Evolutionary conservation across 768 basidiomycete genomes (phyloP).

Genomic region (Boletus sp.): DNA sequence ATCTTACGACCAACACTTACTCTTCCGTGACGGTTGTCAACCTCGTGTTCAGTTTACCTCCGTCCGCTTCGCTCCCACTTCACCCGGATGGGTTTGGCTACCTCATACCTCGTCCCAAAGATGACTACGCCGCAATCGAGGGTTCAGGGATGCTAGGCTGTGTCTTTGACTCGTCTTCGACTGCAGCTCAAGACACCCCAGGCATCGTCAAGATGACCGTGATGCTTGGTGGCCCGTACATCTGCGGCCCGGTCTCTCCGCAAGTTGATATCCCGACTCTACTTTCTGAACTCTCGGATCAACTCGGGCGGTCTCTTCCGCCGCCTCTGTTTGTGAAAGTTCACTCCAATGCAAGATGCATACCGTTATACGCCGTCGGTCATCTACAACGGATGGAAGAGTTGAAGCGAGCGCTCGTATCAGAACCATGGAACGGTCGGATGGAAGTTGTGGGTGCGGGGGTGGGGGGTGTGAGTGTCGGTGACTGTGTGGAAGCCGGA

Average conservation of each 20-base stretch:
- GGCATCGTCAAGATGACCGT: constrained; percentile 77
- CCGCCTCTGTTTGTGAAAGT: constrained; percentile 53
- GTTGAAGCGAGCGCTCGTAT: constrained; percentile 43
- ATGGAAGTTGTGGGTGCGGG: constrained; percentile 81
- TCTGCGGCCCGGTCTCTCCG: constrained; percentile 8
- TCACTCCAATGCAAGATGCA: constrained; percentile 62
- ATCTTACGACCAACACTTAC: constrained; percentile 65
- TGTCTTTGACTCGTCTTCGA: constrained; percentile 84
- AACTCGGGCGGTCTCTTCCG: constrained; percentile 50
- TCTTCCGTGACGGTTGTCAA: constrained; percentile 89
- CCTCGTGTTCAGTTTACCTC: constrained; percentile 66
- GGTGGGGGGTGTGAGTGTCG: constrained; percentile 82
- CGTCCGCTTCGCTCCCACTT: constrained; percentile 41
- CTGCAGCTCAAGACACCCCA: constrained; percentile 54
- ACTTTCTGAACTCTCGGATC: constrained; percentile 39
- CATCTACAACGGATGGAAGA: constrained; percentile 70
- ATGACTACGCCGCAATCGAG: constrained; percentile 44
- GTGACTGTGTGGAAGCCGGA: constrained; percentile 80
- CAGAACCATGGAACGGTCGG: constrained; percentile 42
- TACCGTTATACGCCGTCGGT: constrained; percentile 74
- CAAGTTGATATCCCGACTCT: constrained; percentile 25
- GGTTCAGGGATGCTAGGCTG: constrained; percentile 69
- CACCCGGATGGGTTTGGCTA: constrained; percentile 93
- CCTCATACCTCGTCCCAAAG: constrained; percentile 77
- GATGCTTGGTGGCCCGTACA: constrained; percentile 86